Percentiles rank a stretch among this genome's conserved stretches.
Evolutionary conservation across 345 rosid genomes (phyloP).

Genomic region (Brassica carinata): DNA sequence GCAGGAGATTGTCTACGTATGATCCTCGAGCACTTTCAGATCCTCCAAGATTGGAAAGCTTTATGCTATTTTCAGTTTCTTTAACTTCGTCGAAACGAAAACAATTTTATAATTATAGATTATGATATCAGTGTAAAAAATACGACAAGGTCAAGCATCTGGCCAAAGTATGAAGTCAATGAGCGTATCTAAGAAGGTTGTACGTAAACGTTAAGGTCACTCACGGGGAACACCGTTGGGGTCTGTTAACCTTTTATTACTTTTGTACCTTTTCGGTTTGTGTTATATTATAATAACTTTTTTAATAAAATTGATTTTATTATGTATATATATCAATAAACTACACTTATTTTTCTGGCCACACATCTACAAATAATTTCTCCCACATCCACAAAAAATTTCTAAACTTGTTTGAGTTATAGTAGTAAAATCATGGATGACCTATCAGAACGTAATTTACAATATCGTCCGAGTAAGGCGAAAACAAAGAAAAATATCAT

Average conservation of each 20-base stretch:
- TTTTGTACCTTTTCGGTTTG: background rate
- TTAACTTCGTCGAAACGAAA: background rate
- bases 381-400: too few relatives aligned
- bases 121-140: background rate
- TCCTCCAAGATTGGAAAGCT: conserved; percentile 51
- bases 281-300: too few relatives aligned
- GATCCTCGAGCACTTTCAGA: conserved; percentile 61
- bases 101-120: background rate
- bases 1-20: conserved; percentile 89
- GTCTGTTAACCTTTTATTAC: background rate
- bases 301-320: too few relatives aligned
- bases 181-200: background rate
- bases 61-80: background rate
- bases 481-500: too few relatives aligned
- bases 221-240: background rate
- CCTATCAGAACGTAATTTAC: too few relatives aligned
- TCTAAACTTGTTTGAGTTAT: too few relatives aligned
- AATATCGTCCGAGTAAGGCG: too few relatives aligned
- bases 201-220: background rate
- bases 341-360: too few relatives aligned
- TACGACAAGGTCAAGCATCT: background rate
- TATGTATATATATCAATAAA: too few relatives aligned
- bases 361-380: too few relatives aligned
- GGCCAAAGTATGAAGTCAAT: conserved; percentile 16
- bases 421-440: too few relatives aligned